Conservation (phyloP, 2,329 filamentous ascomycete species). For the Capronia epimyces region DNA sequence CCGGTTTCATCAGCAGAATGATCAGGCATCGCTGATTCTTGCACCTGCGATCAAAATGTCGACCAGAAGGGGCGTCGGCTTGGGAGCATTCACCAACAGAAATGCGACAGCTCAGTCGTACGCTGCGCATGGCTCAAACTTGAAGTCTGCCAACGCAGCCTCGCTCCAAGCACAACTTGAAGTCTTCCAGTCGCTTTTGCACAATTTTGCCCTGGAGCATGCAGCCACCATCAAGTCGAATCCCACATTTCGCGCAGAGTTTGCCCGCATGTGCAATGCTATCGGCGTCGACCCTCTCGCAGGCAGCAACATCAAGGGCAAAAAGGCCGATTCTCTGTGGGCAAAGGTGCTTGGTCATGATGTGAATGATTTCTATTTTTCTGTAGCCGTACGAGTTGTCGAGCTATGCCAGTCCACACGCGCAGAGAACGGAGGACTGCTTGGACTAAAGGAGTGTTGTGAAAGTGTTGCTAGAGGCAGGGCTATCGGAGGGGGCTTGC, state of each 20-base stretch:
- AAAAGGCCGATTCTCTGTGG: constrained; percentile 69
- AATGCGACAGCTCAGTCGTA: constrained; percentile 83
- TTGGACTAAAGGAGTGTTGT: constrained; percentile 74
- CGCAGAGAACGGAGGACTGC: constrained; percentile 85
- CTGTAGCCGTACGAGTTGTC: constrained; percentile 89
- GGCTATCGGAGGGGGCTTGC: constrained; percentile 67
- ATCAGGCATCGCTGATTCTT: too few relatives aligned
- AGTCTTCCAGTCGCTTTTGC: constrained; percentile 90
- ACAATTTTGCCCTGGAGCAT: constrained; percentile 93
- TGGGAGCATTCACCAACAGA: constrained; percentile 82
- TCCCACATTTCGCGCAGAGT: constrained; percentile 90
- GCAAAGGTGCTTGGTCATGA: constrained; percentile 83
- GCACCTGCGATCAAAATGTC: constrained; percentile 39
- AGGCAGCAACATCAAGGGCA: constrained; percentile 52
- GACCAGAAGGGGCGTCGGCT: constrained; percentile 64
- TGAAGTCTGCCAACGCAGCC: constrained; percentile 77
- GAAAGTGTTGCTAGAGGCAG: constrained; percentile 67
- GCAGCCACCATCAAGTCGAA: constrained; percentile 93
- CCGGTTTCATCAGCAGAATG: too few relatives aligned
- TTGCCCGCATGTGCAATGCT: constrained; percentile 95
- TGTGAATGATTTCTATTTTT: constrained; percentile 98
- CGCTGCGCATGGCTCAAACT: constrained; percentile 77
- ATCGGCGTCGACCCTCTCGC: constrained; percentile 94
- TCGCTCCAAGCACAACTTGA: constrained; percentile 89
- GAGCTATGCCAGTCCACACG: constrained; percentile 84